Percentiles rank a stretch among this genome's conserved stretches.
phyloP scores from a whole-genome alignment of 2,329 filamentous ascomycete genomes.

The Botrytis fabae region DNA sequence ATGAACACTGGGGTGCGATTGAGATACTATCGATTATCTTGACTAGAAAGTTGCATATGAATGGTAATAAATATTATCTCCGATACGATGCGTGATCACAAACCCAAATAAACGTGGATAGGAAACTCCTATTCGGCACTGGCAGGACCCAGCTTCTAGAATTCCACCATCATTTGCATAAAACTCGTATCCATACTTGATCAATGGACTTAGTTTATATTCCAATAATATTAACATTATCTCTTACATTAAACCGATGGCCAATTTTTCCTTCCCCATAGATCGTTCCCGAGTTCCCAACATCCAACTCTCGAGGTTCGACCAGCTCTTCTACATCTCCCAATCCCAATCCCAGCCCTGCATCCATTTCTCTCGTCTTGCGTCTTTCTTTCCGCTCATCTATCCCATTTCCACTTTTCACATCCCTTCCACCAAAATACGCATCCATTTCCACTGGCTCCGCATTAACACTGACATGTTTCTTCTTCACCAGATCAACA shows the following conservation, averaged over 20 bases:
- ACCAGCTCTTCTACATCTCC: slow-evolving; percentile 2
- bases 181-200: too few species aligned
- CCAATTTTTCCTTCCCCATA: neutral
- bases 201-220: neutral
- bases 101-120: too few species aligned
- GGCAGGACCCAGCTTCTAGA: neutral
- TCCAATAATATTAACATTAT: slow-evolving; percentile 6
- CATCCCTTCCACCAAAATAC: neutral
- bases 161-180: neutral
- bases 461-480: neutral
- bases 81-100: neutral
- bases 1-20: neutral
- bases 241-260: neutral
- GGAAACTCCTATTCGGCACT: neutral
- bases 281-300: neutral
- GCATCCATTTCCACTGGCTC: neutral
- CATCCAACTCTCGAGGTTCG: slow-evolving; percentile 1
- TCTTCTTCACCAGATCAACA: neutral
- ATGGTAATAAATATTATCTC: neutral
- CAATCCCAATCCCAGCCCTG: neutral
- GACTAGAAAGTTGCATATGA: neutral
- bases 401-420: neutral
- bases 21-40: neutral
- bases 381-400: neutral
- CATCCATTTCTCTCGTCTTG: too few species aligned